These are phyloP conservation scores for Aspergillus hiratsukae DNA, from an alignment of 2,329 filamentous ascomycete species.

Conservation along the genomic window DNA sequence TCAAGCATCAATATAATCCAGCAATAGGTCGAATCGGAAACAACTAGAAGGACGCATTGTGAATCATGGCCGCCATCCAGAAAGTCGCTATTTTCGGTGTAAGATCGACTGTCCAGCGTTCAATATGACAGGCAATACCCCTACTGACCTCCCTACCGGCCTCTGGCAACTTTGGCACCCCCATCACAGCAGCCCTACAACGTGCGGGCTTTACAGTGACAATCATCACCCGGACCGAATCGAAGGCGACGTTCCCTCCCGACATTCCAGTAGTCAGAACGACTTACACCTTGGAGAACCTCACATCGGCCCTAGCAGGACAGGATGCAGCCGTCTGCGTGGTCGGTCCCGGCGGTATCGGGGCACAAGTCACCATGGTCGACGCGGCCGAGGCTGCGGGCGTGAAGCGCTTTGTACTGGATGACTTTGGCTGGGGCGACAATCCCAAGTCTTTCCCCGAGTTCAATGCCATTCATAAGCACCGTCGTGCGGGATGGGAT, in stretches of 20 bases:
- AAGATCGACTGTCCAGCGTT: neutral
- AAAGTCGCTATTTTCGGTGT: slow-evolving; percentile 8
- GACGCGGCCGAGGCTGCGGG: slow-evolving; percentile 57
- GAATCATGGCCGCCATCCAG: neutral
- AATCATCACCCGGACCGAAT: slow-evolving; percentile 4
- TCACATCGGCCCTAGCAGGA: slow-evolving; percentile 44
- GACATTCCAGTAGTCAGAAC: slow-evolving; percentile 1
- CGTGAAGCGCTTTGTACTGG: slow-evolving; percentile 58
- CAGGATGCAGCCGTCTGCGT: slow-evolving; percentile 55
- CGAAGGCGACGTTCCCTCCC: slow-evolving; percentile 1
- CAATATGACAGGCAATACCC: neutral
- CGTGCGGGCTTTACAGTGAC: slow-evolving; percentile 3
- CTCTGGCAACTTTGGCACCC: slow-evolving; percentile 9
- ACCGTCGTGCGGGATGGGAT: slow-evolving; percentile 3
- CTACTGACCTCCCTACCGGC: neutral
- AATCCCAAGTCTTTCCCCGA: neutral
- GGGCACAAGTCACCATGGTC: slow-evolving; percentile 49
- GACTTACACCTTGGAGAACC: slow-evolving; percentile 32
- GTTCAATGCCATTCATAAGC: neutral
- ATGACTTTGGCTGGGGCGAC: slow-evolving; percentile 46
- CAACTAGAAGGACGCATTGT: neutral
- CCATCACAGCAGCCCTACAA: slow-evolving; percentile 3
- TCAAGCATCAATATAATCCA: neutral
- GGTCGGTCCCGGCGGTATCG: slow-evolving; percentile 39
- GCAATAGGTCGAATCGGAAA: neutral